phyloP scores from a whole-genome alignment of 768 basidiomycete genomes.

The Psilocybe cyanescens region DNA sequence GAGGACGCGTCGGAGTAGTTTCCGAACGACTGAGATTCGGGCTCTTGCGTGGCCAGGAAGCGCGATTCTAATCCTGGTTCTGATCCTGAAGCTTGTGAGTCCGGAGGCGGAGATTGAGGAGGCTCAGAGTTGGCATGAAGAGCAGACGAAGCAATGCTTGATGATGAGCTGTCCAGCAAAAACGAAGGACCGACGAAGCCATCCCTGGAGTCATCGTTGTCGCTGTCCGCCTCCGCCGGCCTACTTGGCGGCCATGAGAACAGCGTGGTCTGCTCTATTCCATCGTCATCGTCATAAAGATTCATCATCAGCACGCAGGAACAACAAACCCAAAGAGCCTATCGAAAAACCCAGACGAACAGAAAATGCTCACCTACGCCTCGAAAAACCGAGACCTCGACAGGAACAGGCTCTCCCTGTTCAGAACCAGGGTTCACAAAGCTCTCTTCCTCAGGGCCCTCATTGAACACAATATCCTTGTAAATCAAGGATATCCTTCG shows the following conservation, averaged over 20 bases:
- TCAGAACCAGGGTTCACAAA: conserved; percentile 13
- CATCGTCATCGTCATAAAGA: not conserved
- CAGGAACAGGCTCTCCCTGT: not conserved
- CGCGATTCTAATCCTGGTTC: not conserved
- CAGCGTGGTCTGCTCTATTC: conserved; percentile 49
- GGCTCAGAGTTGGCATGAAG: no score
- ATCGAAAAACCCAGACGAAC: not conserved
- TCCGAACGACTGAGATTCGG: conserved; percentile 42
- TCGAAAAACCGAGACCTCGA: conserved; percentile 6
- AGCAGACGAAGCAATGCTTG: conserved; percentile 17
- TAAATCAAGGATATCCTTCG: conserved; percentile 73
- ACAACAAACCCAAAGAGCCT: no score
- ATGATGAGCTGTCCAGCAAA: conserved; percentile 27
- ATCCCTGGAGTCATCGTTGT: conserved; percentile 12
- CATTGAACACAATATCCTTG: conserved; percentile 70
- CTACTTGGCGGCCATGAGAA: conserved; percentile 64
- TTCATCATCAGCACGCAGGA: not conserved
- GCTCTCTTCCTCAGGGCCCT: conserved; percentile 21
- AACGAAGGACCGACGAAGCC: conserved; percentile 30
- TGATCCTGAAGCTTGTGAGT: conserved; percentile 9
- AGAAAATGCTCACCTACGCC: conserved; percentile 6
- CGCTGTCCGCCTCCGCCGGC: conserved; percentile 9
- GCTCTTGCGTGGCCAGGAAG: conserved; percentile 21
- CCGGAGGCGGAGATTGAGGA: conserved; percentile 10
- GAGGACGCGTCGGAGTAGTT: conserved; percentile 70